These are phyloP conservation scores for Globisporangium lucens DNA, from an alignment of 352 stramenopile genomes.

Conservation along the genomic window DNA sequence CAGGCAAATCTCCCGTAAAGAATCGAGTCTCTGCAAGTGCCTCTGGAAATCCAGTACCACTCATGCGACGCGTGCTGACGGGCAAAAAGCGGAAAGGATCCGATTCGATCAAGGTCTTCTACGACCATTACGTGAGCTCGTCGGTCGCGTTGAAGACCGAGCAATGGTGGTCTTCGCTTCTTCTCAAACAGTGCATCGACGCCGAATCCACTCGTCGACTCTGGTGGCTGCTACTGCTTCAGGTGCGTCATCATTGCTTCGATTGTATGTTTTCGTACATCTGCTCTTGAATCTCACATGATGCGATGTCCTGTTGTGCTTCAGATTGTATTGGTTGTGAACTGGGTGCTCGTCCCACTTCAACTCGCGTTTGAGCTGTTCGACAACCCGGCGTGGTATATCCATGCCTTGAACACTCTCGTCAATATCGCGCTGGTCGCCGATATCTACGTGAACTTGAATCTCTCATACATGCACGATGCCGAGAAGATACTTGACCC, in stretches of 20 bases:
- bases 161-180: slow-evolving; percentile 16
- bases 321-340: slow-evolving; percentile 25
- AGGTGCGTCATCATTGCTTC: slow-evolving; percentile 12
- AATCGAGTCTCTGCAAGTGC: background rate
- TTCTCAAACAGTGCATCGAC: slow-evolving; percentile 40
- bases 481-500: slow-evolving; percentile 56
- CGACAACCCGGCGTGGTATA: slow-evolving; percentile 21
- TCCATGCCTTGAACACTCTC: slow-evolving; percentile 24
- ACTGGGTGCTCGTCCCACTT: slow-evolving; percentile 51
- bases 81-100: slow-evolving; percentile 13
- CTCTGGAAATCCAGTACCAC: background rate
- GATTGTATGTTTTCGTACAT: background rate
- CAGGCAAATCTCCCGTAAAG: background rate
- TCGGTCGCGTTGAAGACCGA: background rate
- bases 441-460: slow-evolving; percentile 61
- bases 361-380: slow-evolving; percentile 41
- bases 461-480: slow-evolving; percentile 45
- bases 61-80: slow-evolving; percentile 23
- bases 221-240: slow-evolving; percentile 46
- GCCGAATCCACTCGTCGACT: slow-evolving; percentile 40
- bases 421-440: slow-evolving; percentile 29
- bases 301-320: background rate
- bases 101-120: slow-evolving; percentile 17
- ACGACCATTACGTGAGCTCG: slow-evolving; percentile 17
- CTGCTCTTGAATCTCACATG: background rate